Percentiles rank a stretch among this genome's conserved stretches.
phyloP scores from a whole-genome alignment of 1,284 basidiomycete genomes.

The Ustilago bromivora region DNA sequence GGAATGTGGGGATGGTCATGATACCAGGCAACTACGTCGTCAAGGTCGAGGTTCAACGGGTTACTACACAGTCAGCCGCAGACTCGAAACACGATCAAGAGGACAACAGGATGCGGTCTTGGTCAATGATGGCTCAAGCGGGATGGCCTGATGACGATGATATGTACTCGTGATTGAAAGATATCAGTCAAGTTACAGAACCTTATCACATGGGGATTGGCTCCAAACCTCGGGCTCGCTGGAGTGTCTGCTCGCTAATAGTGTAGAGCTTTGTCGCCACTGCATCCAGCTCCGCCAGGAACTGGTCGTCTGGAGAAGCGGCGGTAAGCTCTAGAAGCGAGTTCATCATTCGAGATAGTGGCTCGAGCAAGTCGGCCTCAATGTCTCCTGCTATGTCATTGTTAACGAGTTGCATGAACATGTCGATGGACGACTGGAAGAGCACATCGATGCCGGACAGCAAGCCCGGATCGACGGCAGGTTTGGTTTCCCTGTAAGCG shows the following conservation, averaged over 20 bases:
- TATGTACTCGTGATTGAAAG: constrained; percentile 24
- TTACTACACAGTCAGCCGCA: background rate
- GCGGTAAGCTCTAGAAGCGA: constrained; percentile 6
- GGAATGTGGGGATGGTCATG: constrained; percentile 63
- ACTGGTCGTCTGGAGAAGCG: constrained; percentile 2
- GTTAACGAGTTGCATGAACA: no score
- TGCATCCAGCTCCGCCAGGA: constrained; percentile 20
- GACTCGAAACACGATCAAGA: background rate
- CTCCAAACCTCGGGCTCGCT: background rate
- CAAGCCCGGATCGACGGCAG: no score
- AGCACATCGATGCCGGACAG: no score
- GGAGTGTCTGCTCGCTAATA: constrained; percentile 1
- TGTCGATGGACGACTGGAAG: background rate
- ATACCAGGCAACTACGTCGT: constrained; percentile 50
- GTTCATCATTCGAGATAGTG: constrained; percentile 11
- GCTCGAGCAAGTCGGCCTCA: no score
- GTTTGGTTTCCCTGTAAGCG: no score
- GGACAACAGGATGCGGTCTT: background rate
- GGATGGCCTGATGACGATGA: constrained; percentile 43
- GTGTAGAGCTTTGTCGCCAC: constrained; percentile 16
- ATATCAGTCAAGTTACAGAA: background rate
- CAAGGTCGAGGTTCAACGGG: constrained; percentile 45
- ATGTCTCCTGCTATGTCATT: no score
- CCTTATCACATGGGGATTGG: background rate
- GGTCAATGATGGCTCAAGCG: constrained; percentile 18